Evolutionary conservation across 2,329 filamentous ascomycete species (phyloP).

Genomic region (Paracamarosporium sp.): DNA sequence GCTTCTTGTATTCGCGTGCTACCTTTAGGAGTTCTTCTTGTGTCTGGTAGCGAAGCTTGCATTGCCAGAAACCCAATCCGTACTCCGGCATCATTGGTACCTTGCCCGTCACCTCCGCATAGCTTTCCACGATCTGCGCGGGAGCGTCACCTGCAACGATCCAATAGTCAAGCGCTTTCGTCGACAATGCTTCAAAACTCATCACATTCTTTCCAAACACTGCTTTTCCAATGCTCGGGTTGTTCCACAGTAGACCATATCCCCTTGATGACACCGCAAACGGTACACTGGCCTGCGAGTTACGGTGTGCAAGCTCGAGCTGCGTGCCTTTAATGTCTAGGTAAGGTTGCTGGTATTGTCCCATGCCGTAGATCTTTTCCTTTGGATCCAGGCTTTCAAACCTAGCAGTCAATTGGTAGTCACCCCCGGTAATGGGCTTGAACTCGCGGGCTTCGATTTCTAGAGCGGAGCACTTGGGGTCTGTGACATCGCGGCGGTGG

Average conservation of each 20-base stretch:
- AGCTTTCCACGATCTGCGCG: conserved; percentile 62
- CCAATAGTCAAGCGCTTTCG: conserved; percentile 68
- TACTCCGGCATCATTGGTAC: conserved; percentile 74
- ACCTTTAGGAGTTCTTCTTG: conserved; percentile 69
- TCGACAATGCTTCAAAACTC: conserved; percentile 67
- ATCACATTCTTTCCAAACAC: conserved; percentile 68
- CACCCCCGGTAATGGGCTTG: conserved; percentile 58
- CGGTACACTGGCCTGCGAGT: conserved; percentile 70
- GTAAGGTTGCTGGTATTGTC: conserved; percentile 70
- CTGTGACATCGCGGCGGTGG: conserved; percentile 57
- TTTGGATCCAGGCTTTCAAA: conserved; percentile 62
- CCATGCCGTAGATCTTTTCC: conserved; percentile 73
- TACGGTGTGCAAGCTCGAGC: conserved; percentile 69
- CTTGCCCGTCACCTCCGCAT: conserved; percentile 63
- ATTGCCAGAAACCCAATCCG: conserved; percentile 73
- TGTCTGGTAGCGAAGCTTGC: conserved; percentile 70
- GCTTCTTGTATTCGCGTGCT: conserved; percentile 64
- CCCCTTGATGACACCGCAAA: conserved; percentile 67
- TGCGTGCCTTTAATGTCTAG: conserved; percentile 69
- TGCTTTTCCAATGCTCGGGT: conserved; percentile 66
- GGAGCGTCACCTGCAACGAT: conserved; percentile 65
- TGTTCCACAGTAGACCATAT: conserved; percentile 72
- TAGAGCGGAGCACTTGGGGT: conserved; percentile 66
- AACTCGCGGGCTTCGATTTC: conserved; percentile 66
- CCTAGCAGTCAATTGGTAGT: conserved; percentile 63